Percentiles rank a stretch among this genome's conserved stretches.
phyloP scores from a whole-genome alignment of 2,329 filamentous ascomycete genomes.

The Nemania sp. region DNA sequence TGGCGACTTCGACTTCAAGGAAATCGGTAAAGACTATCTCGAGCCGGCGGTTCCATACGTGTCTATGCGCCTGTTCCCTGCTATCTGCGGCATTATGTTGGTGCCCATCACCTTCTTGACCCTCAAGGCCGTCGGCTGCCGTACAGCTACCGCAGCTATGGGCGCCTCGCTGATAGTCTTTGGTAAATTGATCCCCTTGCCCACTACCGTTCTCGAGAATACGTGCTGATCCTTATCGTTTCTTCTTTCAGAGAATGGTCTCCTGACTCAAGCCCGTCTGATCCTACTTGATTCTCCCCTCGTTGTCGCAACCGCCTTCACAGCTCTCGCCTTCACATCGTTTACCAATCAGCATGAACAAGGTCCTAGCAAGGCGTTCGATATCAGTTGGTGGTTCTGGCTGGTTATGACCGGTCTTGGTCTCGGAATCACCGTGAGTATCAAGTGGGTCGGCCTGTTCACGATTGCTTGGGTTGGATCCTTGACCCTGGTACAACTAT shows the following conservation, averaged over 20 bases:
- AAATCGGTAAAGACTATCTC: slow-evolving; percentile 98
- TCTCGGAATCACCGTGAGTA: slow-evolving; percentile 86
- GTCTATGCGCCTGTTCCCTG: slow-evolving; percentile 92
- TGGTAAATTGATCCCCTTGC: slow-evolving; percentile 58
- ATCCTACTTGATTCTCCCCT: slow-evolving; percentile 96
- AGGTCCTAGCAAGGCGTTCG: slow-evolving; percentile 85
- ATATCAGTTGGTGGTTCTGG: slow-evolving; percentile 97
- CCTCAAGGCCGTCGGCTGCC: slow-evolving; percentile 86
- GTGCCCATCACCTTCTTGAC: slow-evolving; percentile 95
- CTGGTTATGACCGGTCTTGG: slow-evolving; percentile 82
- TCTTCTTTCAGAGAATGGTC: slow-evolving; percentile 76
- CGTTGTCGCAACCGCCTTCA: slow-evolving; percentile 90
- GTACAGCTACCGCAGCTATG: slow-evolving; percentile 79
- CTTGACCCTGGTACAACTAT: slow-evolving; percentile 89
- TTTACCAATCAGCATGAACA: slow-evolving; percentile 98
- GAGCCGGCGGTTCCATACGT: slow-evolving; percentile 96
- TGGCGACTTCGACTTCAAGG: slow-evolving; percentile 97
- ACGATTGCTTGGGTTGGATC: slow-evolving; percentile 97
- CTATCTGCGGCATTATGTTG: slow-evolving; percentile 82
- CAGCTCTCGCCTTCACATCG: slow-evolving; percentile 83
- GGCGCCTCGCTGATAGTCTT: slow-evolving; percentile 89
- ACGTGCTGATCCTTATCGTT: slow-evolving; percentile 35
- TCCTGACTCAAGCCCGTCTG: slow-evolving; percentile 90
- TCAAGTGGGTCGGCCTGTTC: slow-evolving; percentile 99
- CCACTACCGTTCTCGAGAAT: neutral